A percentile compares a stretch with the other conserved stretches of the same genome.
Conservation (phyloP, 805 yeast genomes). For the Candida xiaguanensis region DNA sequence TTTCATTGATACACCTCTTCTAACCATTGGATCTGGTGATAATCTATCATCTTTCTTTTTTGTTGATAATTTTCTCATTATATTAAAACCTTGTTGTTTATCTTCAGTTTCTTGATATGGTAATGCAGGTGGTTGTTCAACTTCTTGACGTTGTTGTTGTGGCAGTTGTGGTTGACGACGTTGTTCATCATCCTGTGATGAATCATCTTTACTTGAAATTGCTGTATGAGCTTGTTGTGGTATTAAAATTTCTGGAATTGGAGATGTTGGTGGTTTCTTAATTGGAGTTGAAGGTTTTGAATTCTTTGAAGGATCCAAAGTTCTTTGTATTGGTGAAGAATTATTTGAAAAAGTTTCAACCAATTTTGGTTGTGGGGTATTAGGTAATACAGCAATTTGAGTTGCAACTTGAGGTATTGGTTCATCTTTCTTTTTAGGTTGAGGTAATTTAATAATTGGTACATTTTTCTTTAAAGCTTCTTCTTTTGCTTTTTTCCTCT, state of each 20-base stretch:
- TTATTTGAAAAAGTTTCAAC: constrained; percentile 4
- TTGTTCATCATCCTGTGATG: neutral
- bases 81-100: constrained; percentile 20
- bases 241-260: constrained; percentile 15
- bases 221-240: constrained; percentile 43
- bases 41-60: constrained; percentile 23
- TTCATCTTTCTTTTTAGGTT: constrained; percentile 5
- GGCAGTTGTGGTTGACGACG: constrained; percentile 22
- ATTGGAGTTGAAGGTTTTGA: constrained; percentile 4
- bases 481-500: constrained; percentile 62
- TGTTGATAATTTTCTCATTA: constrained; percentile 34
- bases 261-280: constrained; percentile 12
- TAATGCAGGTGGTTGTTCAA: neutral
- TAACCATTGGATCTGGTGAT: constrained; percentile 41
- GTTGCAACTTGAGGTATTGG: constrained; percentile 6
- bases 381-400: constrained; percentile 8
- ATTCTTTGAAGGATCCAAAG: constrained; percentile 6
- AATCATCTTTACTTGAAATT: constrained; percentile 4
- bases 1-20: constrained; percentile 60
- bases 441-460: constrained; percentile 15
- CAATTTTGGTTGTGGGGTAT: constrained; percentile 18
- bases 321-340: constrained; percentile 6
- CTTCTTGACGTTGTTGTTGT: constrained; percentile 12
- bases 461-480: constrained; percentile 33
- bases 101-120: constrained; percentile 13